A percentile compares a stretch with the other conserved stretches of the same genome.
These are phyloP conservation scores for Hypoxylon subgilvum DNA, from an alignment of 495 filamentous ascomycete species.

Conservation along the genomic window DNA sequence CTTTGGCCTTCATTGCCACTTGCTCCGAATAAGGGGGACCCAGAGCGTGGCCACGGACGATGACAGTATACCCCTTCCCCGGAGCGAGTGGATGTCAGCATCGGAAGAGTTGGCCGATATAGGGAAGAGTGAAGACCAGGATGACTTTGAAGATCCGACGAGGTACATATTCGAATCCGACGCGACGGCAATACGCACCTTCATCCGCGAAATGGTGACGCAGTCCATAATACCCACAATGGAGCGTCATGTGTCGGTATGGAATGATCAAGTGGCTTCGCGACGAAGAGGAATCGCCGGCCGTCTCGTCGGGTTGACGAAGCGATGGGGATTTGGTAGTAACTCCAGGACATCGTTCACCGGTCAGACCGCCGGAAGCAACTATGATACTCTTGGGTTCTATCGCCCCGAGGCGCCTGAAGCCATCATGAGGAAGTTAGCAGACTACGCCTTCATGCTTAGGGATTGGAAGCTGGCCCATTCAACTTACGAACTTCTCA, in stretches of 20 bases:
- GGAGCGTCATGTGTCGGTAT: slow-evolving; percentile 86
- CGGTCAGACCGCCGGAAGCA: slow-evolving; percentile 55
- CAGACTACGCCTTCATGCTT: slow-evolving; percentile 94
- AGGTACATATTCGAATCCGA: slow-evolving; percentile 92
- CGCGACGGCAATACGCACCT: slow-evolving; percentile 79
- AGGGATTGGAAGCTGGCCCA: slow-evolving; percentile 93
- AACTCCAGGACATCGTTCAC: slow-evolving; percentile 53
- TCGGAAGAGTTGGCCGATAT: slow-evolving; percentile 80
- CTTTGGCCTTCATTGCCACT: slow-evolving; percentile 93
- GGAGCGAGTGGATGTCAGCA: slow-evolving; percentile 87
- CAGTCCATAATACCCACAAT: slow-evolving; percentile 93
- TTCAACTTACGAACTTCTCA: slow-evolving; percentile 85
- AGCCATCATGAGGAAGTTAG: slow-evolving; percentile 89
- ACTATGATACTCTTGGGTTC: slow-evolving; percentile 82
- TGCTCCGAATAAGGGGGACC: slow-evolving; percentile 81
- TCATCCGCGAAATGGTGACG: slow-evolving; percentile 89
- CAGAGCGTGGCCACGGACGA: slow-evolving; percentile 91
- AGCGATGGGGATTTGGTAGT: slow-evolving; percentile 79
- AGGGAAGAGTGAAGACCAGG: slow-evolving; percentile 59
- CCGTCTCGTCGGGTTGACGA: slow-evolving; percentile 88
- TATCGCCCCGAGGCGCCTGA: slow-evolving; percentile 85
- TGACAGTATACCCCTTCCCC: slow-evolving; percentile 80
- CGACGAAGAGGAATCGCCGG: slow-evolving; percentile 83
- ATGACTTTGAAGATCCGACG: slow-evolving; percentile 72
- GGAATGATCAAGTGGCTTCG: slow-evolving; percentile 98